Base-by-base conservation (phyloP, 305 asterid genomes). In the Fraxinus angustifolia region DNA sequence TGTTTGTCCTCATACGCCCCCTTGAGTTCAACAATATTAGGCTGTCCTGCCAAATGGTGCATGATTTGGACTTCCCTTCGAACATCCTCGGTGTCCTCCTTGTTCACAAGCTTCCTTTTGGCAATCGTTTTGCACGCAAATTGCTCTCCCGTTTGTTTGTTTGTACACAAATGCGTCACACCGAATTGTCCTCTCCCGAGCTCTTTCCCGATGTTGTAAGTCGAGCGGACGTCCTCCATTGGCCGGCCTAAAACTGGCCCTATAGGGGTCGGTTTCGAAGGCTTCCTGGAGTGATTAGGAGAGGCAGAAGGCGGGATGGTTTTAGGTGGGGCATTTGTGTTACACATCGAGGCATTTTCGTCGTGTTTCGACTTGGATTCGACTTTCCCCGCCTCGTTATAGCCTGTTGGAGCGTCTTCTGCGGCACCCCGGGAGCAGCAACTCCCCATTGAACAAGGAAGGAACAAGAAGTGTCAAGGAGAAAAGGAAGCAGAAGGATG, bases 1-100 rank as follows among this genome's bases (percentile, higher is more conserved):
- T 90, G 94, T 87, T 90, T 90, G 81, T 90, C 94, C 90, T 89
- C 94, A 77, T 78, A 91, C 11, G 91, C 91, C 26, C 94, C 94
- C 83, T 85, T 91, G 28, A 89, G 84, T 83, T 89, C 90, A 50
- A 91, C 94, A 33, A 91, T 87, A 75, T 91, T 91, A 2, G 88
- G 73, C 81, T 91, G 94, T 33, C 92, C 92, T 1, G 92, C 79
- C 73, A 91, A 80, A 78, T 91, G 94, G 58, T 91, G 85, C 94
- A 91, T 91, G 81, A 91, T 91, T 83, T 91, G 92, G 5, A 91
- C 94, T 85, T 91, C 94, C 50, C 94, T 42, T 73, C 90, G 38
- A n/a, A 91, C 92, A 21, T 91, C 94, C 80, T 91, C 94, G 14
- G 86, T 82, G 67, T 91, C 94, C 38, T 91, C 94, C 78, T 89